Conservation (phyloP, 1,139 yeast species). For the Candida tunisiensis region DNA sequence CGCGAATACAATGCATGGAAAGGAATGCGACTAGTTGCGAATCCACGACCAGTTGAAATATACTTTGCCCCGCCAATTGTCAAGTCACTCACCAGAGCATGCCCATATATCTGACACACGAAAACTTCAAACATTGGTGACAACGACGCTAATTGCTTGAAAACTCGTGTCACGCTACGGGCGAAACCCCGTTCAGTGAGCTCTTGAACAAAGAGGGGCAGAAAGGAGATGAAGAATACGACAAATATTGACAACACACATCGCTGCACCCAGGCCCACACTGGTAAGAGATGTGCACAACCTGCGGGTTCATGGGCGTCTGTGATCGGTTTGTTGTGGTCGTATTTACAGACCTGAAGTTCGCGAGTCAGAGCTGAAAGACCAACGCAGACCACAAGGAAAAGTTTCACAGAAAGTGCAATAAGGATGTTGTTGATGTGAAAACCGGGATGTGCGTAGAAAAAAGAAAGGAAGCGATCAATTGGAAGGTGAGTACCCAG, state of each 20-base stretch:
- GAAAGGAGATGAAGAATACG: slow-evolving; percentile 69
- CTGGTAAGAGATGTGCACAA: slow-evolving; percentile 60
- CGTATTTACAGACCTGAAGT: slow-evolving; percentile 29
- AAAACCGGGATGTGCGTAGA: slow-evolving; percentile 86
- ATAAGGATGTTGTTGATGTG: slow-evolving; percentile 73
- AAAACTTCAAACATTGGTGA: slow-evolving; percentile 82
- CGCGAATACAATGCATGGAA: slow-evolving; percentile 45
- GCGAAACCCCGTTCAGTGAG: slow-evolving; percentile 58
- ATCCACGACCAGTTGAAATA: slow-evolving; percentile 74
- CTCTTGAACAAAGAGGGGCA: slow-evolving; percentile 70
- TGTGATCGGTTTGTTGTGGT: slow-evolving; percentile 38
- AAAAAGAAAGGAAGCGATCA: slow-evolving; percentile 69
- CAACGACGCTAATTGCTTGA: slow-evolving; percentile 49
- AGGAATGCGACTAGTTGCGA: slow-evolving; percentile 54
- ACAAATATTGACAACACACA: slow-evolving; percentile 71
- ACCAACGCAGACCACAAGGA: slow-evolving; percentile 49
- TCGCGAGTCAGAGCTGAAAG: slow-evolving; percentile 35
- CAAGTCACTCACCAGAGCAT: slow-evolving; percentile 48
- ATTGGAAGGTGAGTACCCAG: slow-evolving; percentile 66
- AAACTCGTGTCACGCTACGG: slow-evolving; percentile 41
- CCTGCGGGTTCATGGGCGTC: slow-evolving; percentile 51
- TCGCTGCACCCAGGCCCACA: slow-evolving; percentile 62
- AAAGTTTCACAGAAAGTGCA: slow-evolving; percentile 54
- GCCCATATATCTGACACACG: slow-evolving; percentile 71
- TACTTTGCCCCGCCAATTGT: slow-evolving; percentile 74